These are phyloP conservation scores for Emergomyces africanus DNA, from an alignment of 2,329 filamentous ascomycete species.

Conservation along the genomic window DNA sequence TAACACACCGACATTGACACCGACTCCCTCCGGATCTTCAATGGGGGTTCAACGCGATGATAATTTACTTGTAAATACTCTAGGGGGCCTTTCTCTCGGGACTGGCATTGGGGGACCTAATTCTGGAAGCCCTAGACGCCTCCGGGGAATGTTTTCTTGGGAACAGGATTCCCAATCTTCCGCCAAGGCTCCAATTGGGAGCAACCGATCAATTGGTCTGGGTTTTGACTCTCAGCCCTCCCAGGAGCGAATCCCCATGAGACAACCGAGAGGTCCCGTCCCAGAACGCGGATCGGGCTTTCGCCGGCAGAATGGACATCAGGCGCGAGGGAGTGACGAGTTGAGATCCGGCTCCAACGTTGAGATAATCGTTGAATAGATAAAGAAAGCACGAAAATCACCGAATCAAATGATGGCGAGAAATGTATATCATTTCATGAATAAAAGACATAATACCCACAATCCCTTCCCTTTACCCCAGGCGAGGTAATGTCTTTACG, in stretches of 20 bases:
- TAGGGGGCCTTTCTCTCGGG: constrained; percentile 48
- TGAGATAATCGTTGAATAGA: constrained; percentile 51
- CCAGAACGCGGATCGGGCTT: constrained; percentile 47
- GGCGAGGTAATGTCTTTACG: constrained; percentile 28
- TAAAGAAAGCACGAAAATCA: constrained; percentile 5
- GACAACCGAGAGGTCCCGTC: constrained; percentile 49
- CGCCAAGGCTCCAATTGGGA: constrained; percentile 46
- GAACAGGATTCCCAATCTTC: constrained; percentile 39
- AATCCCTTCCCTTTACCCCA: neutral
- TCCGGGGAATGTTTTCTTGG: constrained; percentile 50
- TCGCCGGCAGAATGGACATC: constrained; percentile 49
- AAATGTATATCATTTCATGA: constrained; percentile 13
- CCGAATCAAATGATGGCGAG: constrained; percentile 12
- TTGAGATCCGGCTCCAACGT: constrained; percentile 47
- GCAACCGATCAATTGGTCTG: constrained; percentile 50
- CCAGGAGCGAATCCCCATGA: constrained; percentile 43
- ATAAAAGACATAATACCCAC: constrained; percentile 6
- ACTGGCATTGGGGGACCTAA: constrained; percentile 33
- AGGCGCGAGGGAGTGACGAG: constrained; percentile 50
- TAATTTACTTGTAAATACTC: constrained; percentile 48
- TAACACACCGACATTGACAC: constrained; percentile 54
- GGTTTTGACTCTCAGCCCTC: constrained; percentile 42
- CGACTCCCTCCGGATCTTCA: constrained; percentile 39
- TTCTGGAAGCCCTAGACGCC: constrained; percentile 43
- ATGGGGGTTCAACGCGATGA: constrained; percentile 43